Base-by-base conservation (phyloP, 768 basidiomycete genomes). In the Kwoniella mangroviensis region DNA sequence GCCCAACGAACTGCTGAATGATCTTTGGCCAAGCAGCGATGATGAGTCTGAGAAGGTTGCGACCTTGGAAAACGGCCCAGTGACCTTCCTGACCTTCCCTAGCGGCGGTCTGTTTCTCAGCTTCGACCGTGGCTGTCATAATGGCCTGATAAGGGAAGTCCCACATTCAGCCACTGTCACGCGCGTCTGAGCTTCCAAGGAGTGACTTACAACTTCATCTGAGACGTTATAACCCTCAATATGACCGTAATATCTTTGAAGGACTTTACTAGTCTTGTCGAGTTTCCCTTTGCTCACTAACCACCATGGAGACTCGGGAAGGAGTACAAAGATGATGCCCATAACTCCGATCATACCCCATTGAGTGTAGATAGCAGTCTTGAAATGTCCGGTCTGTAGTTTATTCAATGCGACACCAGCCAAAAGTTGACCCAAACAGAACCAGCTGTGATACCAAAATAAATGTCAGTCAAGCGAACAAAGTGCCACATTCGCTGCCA, bases 381-480 rank as follows among this genome's bases (percentile, higher is more conserved):
- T 56, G 67, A 67, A 78, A 52, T 34, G 34, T 74, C 57, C 65
- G 69, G 42, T 68, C 42, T 40, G 41, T 61, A 28, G 24, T 40
- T 45, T n/a, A 22, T 61, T 63, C 13, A 77, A 70, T 11, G 63
- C 73, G 51, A 75, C 69, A 17, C 73, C 62, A 9, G 76, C 70
- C n/a, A 77, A 53, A 19, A 77, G 61, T 53, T 77, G 76, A 49
- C 71, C 76, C 49, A 74, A 21, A 45, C 68, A 72, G 60, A 69
- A 74, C 73, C 71, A 77, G 69, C 69, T 75, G 55, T 9, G 26
- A 34, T 0, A 19, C 13, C 22, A 17, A 63, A 21, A 26, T 41
- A 5, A 26, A 19, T 19, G 34, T 34, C 34, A 34, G 34, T 34
- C 34, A 49, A 49, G 43, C 21, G 56, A 17, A 17, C 34, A 26